Evolutionary conservation across 1,139 yeast species (phyloP).

Genomic region (Geotrichum candidum): DNA sequence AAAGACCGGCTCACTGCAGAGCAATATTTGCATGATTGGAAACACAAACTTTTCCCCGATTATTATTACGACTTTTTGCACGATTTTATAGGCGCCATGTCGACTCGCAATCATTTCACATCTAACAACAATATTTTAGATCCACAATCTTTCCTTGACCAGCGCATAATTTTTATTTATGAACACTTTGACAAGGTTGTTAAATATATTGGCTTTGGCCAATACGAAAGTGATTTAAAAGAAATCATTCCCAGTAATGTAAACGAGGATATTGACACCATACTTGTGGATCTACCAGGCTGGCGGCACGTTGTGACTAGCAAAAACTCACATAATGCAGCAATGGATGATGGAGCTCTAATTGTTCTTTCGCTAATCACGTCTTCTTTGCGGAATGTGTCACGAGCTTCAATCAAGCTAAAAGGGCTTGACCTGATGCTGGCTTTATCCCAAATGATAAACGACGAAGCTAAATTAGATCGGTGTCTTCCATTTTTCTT

Average conservation of each 20-base stretch:
- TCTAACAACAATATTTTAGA: conserved; percentile 1
- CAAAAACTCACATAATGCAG: conserved; percentile 29
- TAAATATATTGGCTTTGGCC: conserved; percentile 12
- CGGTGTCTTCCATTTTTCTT: conserved; percentile 76
- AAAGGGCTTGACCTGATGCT: conserved; percentile 72
- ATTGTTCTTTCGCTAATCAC: conserved; percentile 59
- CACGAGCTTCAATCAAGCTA: conserved; percentile 54
- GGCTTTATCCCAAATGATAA: conserved; percentile 67
- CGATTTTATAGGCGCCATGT: conserved; percentile 51
- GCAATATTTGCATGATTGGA: conserved; percentile 47
- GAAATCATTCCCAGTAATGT: background rate
- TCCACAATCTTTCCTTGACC: conserved; percentile 14
- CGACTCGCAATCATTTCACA: conserved; percentile 23
- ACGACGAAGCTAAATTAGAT: conserved; percentile 81
- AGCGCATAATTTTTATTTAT: conserved; percentile 14
- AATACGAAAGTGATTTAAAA: conserved; percentile 11
- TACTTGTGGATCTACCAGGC: conserved; percentile 49
- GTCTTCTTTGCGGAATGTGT: conserved; percentile 60
- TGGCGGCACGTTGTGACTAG: conserved; percentile 30
- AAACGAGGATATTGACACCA: conserved; percentile 31
- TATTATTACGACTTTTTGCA: conserved; percentile 67
- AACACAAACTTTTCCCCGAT: conserved; percentile 55
- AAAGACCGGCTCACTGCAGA: conserved; percentile 50
- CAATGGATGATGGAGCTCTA: conserved; percentile 48
- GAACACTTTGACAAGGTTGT: conserved; percentile 39